These are phyloP conservation scores for Sanghuangporus baumii DNA, from an alignment of 1,284 basidiomycete genomes.

Conservation along the genomic window DNA sequence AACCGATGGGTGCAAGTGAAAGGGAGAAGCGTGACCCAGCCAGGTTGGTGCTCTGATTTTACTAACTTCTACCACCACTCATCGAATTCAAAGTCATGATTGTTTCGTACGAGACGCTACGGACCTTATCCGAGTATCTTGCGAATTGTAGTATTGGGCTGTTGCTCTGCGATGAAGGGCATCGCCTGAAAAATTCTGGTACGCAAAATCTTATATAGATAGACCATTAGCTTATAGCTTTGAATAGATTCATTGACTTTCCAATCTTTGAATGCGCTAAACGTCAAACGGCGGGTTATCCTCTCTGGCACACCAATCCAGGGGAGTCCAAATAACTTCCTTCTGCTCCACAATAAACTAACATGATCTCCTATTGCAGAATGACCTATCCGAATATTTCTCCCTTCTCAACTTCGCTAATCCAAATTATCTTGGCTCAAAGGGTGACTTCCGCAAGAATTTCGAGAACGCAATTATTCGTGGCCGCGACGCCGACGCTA, in stretches of 20 bases:
- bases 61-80: neutral
- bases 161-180: conserved; percentile 94
- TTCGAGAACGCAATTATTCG: conserved; percentile 94
- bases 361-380: conserved; percentile 42
- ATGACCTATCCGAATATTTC: conserved; percentile 96
- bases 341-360: conserved; percentile 5
- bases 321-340: conserved; percentile 32
- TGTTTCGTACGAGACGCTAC: conserved; percentile 95
- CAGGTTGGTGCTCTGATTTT: conserved; percentile 47
- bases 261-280: conserved; percentile 76
- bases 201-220: conserved; percentile 22
- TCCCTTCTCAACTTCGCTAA: conserved; percentile 96
- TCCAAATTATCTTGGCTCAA: conserved; percentile 90
- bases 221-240: neutral
- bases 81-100: conserved; percentile 81
- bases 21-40: conserved; percentile 84
- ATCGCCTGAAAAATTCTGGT: conserved; percentile 96
- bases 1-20: conserved; percentile 82
- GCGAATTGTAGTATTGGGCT: conserved; percentile 83
- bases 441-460: conserved; percentile 93
- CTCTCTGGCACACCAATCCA: conserved; percentile 96
- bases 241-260: conserved; percentile 81
- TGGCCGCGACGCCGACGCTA: conserved; percentile 90
- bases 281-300: conserved; percentile 93
- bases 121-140: conserved; percentile 74